Evolutionary conservation across 371 early-diverging fungal genomes (phyloP).

Genomic region (Zychaea mexicana): DNA sequence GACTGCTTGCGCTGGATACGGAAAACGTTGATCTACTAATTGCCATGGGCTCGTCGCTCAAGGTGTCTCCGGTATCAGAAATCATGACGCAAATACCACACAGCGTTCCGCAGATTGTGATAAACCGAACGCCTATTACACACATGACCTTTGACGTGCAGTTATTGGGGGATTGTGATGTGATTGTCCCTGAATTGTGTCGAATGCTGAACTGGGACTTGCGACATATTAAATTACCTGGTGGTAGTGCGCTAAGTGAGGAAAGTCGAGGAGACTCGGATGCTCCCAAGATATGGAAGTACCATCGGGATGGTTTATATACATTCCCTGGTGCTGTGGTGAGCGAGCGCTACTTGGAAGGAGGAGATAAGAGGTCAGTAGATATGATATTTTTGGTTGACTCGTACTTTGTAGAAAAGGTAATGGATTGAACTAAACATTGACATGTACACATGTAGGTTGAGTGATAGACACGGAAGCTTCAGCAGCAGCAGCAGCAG

Average conservation of each 20-base stretch:
- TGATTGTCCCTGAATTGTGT: conserved; percentile 81
- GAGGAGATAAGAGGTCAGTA: background rate
- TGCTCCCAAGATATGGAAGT: conserved; percentile 28
- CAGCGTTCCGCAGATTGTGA: conserved; percentile 86
- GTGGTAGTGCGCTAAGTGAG: conserved; percentile 47
- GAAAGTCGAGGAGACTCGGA: conserved; percentile 23
- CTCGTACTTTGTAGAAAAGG: no score
- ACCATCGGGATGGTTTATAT: conserved; percentile 40
- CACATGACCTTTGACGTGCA: conserved; percentile 89
- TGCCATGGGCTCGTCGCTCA: conserved; percentile 96
- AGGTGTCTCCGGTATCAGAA: conserved; percentile 92
- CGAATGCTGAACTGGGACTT: conserved; percentile 76
- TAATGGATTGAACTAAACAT: background rate
- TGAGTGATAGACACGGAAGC: background rate
- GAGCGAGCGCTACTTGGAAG: conserved; percentile 24
- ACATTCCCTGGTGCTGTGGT: conserved; percentile 51
- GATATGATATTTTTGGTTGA: background rate
- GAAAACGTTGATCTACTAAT: conserved; percentile 83
- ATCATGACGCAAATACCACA: conserved; percentile 86
- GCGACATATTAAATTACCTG: conserved; percentile 53
- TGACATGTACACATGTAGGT: background rate
- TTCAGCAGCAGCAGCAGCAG: background rate
- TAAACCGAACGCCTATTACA: conserved; percentile 88
- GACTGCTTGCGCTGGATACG: conserved; percentile 68
- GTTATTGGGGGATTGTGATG: conserved; percentile 86